phyloP scores from a whole-genome alignment of 805 yeast genomes.

The Wickerhamiella hasegawae region DNA sequence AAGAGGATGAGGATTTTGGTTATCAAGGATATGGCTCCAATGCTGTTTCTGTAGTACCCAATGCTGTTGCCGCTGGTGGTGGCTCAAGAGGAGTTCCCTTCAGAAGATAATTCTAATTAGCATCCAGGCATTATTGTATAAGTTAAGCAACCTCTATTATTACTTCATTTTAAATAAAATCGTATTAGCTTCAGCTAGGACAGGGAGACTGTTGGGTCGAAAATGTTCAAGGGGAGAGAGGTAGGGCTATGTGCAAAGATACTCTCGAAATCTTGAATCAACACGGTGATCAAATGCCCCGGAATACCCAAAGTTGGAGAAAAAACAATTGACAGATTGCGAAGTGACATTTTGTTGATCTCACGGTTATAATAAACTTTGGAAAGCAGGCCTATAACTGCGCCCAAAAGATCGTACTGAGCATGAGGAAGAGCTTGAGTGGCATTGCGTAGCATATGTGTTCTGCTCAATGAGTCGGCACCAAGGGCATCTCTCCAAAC shows the following conservation, averaged over 20 bases:
- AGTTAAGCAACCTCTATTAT: too few relatives aligned
- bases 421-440: constrained; percentile 32
- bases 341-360: constrained; percentile 66
- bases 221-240: too few relatives aligned
- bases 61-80: too few relatives aligned
- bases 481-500: constrained; percentile 15
- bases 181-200: too few relatives aligned
- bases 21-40: too few relatives aligned
- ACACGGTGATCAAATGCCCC: constrained; percentile 38
- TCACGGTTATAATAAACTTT: constrained; percentile 45
- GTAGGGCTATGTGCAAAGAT: too few relatives aligned
- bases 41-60: too few relatives aligned
- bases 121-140: too few relatives aligned
- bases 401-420: constrained; percentile 43
- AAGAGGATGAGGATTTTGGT: constrained; percentile 10
- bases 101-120: too few relatives aligned
- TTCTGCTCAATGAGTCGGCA: constrained; percentile 20
- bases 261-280: constrained; percentile 45
- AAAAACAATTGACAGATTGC: constrained; percentile 65
- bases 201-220: too few relatives aligned
- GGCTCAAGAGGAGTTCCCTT: too few relatives aligned
- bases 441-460: constrained; percentile 3
- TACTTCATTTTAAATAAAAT: too few relatives aligned
- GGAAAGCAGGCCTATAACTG: constrained; percentile 50
- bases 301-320: constrained; percentile 67